Evolutionary conservation across 345 rosid species (phyloP), one percentile per base, ranked within the genome.

Genomic region (Xanthoceras sorbifolium): DNA sequence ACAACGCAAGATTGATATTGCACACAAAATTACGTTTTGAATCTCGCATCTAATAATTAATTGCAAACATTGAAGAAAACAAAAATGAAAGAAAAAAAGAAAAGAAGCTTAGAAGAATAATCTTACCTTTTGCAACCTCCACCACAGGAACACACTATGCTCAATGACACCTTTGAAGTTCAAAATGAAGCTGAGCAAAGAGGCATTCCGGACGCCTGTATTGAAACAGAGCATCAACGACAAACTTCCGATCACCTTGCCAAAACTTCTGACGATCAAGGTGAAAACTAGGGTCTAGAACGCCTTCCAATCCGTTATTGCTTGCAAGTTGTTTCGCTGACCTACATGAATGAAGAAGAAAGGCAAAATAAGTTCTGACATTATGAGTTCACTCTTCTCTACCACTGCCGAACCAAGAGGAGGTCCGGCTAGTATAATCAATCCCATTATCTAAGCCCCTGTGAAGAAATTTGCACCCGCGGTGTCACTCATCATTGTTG

Each of bases 351-450:
- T 28, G 79, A 61, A 81, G 75, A 57, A 20, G 17, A 83, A 44
- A 9, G 83, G 86, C 67, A 82, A 7, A 20, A 86, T 66, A 12
- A 82, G 6, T 22, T 78, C 77, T 38, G 64, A 50, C 62, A 80
- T 38, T 7, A 84, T 3, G 14, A 71, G 36, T 28, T 86, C 87
- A 1, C 48, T 48, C 75, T 64, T 84, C 28, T 82, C 83, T 0
- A 64, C 64, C 9, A 86, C 4, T 3, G 81, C 72, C 9, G 83
- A 28, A 23, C 86, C 84, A 9, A 84, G 17, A 1, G 85, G 83
- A 0, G 81, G 84, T 22, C 87, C 86, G 0, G 74, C 55, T 0
- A 84, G 87, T 25, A 86, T 42, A 5, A 74, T 38, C 0, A 82
- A 5, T 0, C 89, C 86, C 17, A 77, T 23, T 0, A 79, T 4